phyloP scores from a whole-genome alignment of 148 eudicot species.

The Silene conica region DNA sequence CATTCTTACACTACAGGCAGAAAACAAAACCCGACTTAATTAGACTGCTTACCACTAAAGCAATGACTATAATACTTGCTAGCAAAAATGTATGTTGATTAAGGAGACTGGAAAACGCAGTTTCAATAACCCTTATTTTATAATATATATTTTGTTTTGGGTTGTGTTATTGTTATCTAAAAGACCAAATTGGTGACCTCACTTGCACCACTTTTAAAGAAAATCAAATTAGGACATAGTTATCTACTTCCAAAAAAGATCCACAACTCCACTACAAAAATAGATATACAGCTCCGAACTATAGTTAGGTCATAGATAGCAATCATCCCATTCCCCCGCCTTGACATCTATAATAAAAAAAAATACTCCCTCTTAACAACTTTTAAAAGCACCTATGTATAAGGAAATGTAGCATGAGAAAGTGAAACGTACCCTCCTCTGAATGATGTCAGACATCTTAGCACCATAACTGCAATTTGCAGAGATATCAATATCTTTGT shows the following conservation, averaged over 20 bases:
- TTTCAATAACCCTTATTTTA: not conserved
- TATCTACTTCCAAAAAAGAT: not conserved
- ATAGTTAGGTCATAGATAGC: not conserved
- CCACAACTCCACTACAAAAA: not conserved
- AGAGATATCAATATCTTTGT: constrained; percentile 31
- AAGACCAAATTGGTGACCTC: not conserved
- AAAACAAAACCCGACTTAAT: constrained; percentile 5
- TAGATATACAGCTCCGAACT: not conserved
- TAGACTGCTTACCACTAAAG: not conserved
- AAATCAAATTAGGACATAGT: not conserved
- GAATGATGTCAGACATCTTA: constrained; percentile 81
- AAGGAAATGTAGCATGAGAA: not conserved
- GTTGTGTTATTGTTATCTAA: too few relatives aligned
- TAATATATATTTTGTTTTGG: too few relatives aligned
- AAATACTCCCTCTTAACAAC: not conserved
- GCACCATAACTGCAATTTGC: constrained; percentile 41
- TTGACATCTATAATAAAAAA: not conserved
- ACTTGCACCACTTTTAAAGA: not conserved
- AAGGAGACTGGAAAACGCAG: not conserved
- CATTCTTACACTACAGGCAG: constrained; percentile 76
- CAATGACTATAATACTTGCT: not conserved
- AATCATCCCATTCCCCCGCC: not conserved
- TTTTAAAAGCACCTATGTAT: not conserved
- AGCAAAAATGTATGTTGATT: not conserved
- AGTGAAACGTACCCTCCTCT: constrained; percentile 43